Evolutionary conservation across 176 grass and related monocot genomes (phyloP), one percentile per base, ranked within the genome.

Genomic region (Triticum monococcum): DNA sequence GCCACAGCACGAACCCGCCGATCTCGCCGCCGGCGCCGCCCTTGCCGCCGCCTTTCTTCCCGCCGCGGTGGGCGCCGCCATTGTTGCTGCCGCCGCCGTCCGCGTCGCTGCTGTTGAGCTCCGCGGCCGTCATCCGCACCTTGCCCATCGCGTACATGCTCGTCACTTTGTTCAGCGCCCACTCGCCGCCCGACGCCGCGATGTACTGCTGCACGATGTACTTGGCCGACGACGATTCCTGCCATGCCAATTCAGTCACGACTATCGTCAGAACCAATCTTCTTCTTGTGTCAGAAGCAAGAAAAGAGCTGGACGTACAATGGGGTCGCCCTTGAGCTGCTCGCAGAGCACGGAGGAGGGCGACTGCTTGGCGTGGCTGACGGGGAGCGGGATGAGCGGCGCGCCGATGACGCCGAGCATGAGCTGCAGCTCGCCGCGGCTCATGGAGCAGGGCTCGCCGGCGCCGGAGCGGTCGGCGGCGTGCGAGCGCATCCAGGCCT

Each of bases 151-250:
- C 97, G 64, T 96, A 99, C 94, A 96, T 99, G 92, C 94, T 99
- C 36, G 71, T 89, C 30, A 99, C 90, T 12, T 80, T 88, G 81
- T 92, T 92, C 71, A 99, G 64, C 20, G 97, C 97, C 87, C 91
- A 91, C 43, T 99, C 97, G 7, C 97, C 97, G 54, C 94, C 94
- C 2, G 97, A 99, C 81, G 97, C 97, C 59, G 97, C 97, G 24
- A 99, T 93, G 83, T 99, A 99, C 85, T 99, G 97, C 87, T 96
- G 94, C 87, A 99, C 87, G 17, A 99, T 99, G 86, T 99, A 99
- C 85, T 96, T 99, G 8, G 97, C 97, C 76, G 93, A 90, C 13
- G 94, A 96, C 4, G 92, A 91, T 41, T 99, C 94, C 97, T 99
- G 92, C 14, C 41, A 43, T 43, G 41, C 41, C 22, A 75, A 12